phyloP scores from a whole-genome alignment of 805 yeast genomes.

The Cyberlindnera xishuangbannaensis region DNA sequence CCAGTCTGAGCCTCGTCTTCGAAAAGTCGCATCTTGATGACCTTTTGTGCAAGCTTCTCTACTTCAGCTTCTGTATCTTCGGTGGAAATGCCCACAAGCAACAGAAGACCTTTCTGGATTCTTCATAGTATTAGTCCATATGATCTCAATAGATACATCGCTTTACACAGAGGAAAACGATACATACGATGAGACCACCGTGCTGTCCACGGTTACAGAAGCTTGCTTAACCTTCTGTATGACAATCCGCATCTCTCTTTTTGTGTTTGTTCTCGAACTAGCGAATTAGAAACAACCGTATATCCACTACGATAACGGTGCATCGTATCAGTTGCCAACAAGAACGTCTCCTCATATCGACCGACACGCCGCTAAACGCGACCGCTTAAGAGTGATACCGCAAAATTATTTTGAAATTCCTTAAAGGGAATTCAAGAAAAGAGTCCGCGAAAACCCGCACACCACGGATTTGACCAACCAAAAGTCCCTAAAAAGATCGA shows the following conservation, averaged over 20 bases:
- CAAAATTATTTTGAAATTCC: too few relatives aligned
- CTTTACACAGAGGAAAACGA: background rate
- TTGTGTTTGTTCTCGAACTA: too few relatives aligned
- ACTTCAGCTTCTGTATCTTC: slow-evolving; percentile 76
- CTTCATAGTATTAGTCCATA: slow-evolving; percentile 15
- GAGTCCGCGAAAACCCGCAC: slow-evolving; percentile 9
- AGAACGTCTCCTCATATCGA: too few relatives aligned
- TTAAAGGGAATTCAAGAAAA: background rate
- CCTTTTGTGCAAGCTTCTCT: slow-evolving; percentile 58
- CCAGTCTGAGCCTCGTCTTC: slow-evolving; percentile 58
- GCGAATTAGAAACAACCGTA: too few relatives aligned
- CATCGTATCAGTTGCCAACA: too few relatives aligned
- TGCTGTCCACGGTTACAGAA: slow-evolving; percentile 75
- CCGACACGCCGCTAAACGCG: too few relatives aligned
- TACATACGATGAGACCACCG: slow-evolving; percentile 59
- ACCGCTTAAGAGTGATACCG: too few relatives aligned
- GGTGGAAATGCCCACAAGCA: slow-evolving; percentile 78
- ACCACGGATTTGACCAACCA: slow-evolving; percentile 15
- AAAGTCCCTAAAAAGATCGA: slow-evolving; percentile 5
- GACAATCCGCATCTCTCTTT: slow-evolving; percentile 94
- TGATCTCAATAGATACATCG: background rate
- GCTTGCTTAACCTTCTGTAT: slow-evolving; percentile 87
- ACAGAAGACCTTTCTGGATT: slow-evolving; percentile 68
- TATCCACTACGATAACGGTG: too few relatives aligned
- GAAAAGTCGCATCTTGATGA: slow-evolving; percentile 62